phyloP scores from a whole-genome alignment of 2,329 filamentous ascomycete genomes.

The Hymenoscyphus fraxineus region DNA sequence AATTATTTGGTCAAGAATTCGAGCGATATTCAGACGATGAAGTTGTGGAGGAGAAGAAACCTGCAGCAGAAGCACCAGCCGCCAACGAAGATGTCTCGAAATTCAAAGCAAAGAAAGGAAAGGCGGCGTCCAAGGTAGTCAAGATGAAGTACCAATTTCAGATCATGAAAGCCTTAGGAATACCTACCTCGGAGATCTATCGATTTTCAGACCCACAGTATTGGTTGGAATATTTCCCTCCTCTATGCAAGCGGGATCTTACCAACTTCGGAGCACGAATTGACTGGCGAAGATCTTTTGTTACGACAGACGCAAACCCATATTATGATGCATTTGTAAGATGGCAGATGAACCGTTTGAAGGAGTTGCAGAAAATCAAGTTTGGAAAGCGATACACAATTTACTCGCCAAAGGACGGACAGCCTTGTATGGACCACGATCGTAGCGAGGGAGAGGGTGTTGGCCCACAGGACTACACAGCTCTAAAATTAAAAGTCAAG shows the following conservation, averaged over 20 bases:
- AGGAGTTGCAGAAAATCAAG: constrained; percentile 86
- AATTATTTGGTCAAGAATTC: constrained; percentile 84
- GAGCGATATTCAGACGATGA: constrained; percentile 67
- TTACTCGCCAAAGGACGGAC: constrained; percentile 84
- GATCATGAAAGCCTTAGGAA: constrained; percentile 89
- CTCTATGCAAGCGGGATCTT: constrained; percentile 74
- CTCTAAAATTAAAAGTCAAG: constrained; percentile 83
- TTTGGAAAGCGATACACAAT: constrained; percentile 92
- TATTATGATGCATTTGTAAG: constrained; percentile 94
- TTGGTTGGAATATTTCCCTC: constrained; percentile 91
- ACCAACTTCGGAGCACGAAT: constrained; percentile 81
- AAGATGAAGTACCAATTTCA: constrained; percentile 96
- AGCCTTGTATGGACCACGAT: constrained; percentile 86
- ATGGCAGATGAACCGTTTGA: constrained; percentile 95
- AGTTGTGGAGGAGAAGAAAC: constrained; percentile 47
- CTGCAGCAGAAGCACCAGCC: constrained; percentile 57
- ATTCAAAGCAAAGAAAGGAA: constrained; percentile 89
- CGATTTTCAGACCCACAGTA: constrained; percentile 86
- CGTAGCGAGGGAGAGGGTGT: constrained; percentile 76
- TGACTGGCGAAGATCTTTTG: constrained; percentile 88
- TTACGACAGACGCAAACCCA: constrained; percentile 94
- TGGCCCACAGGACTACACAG: constrained; percentile 86
- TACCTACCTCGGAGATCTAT: constrained; percentile 84
- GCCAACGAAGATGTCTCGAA: constrained; percentile 82
- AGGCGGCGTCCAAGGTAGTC: constrained; percentile 82